phyloP scores from a whole-genome alignment of 805 yeast species.

The Saccharomycopsis fibuligera region DNA sequence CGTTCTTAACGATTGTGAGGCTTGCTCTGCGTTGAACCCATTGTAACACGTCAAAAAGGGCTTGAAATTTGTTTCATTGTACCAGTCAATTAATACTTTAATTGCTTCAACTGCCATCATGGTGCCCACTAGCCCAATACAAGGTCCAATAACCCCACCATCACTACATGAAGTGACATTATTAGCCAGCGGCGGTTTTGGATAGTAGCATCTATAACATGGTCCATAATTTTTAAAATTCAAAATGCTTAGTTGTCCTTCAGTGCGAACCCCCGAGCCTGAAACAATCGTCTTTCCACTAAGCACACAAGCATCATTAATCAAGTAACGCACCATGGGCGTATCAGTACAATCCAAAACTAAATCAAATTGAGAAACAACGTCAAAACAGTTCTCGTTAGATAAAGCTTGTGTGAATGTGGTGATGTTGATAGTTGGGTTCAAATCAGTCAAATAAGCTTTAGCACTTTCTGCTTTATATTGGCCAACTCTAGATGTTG shows the following conservation, averaged over 20 bases:
- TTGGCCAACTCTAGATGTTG: conserved; percentile 57
- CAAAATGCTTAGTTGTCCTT: conserved; percentile 80
- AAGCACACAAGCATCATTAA: conserved; percentile 77
- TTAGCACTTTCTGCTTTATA: conserved; percentile 78
- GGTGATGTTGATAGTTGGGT: conserved; percentile 57
- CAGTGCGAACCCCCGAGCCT: conserved; percentile 86
- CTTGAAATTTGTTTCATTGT: conserved; percentile 44
- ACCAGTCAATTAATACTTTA: conserved; percentile 58
- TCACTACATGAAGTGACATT: conserved; percentile 82
- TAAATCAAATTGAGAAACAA: conserved; percentile 61
- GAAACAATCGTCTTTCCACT: conserved; percentile 70
- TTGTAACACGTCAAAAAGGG: conserved; percentile 68
- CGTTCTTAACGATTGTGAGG: conserved; percentile 51
- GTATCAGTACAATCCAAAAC: conserved; percentile 93
- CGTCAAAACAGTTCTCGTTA: conserved; percentile 52
- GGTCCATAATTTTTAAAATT: conserved; percentile 72
- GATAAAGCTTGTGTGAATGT: conserved; percentile 48
- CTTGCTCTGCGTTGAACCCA: conserved; percentile 46
- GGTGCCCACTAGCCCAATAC: conserved; percentile 87
- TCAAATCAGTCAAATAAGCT: conserved; percentile 43
- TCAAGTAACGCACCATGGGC: conserved; percentile 78
- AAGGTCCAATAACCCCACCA: conserved; percentile 93
- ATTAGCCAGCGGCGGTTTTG: conserved; percentile 81
- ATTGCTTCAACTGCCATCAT: conserved; percentile 86
- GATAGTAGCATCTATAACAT: conserved; percentile 91